Percentiles rank a stretch among this genome's conserved stretches.
Evolutionary conservation across 140 eudicot species (phyloP).

Genomic region (Oenanthe javanica): DNA sequence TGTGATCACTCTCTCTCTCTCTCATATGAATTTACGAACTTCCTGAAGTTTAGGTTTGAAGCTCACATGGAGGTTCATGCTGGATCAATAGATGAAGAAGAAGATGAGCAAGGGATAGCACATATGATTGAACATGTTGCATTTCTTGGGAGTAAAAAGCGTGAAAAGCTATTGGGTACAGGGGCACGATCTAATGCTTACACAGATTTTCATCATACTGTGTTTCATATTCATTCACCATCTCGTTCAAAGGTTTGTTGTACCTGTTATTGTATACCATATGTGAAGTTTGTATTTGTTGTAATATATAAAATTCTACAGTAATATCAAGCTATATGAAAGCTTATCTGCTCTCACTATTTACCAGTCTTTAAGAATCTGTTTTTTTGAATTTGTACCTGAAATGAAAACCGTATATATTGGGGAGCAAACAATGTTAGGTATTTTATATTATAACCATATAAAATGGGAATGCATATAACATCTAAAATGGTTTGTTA

Average conservation of each 20-base stretch:
- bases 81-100: conserved; percentile 97
- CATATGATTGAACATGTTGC: conserved; percentile 99
- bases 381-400: not conserved
- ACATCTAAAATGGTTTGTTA: not conserved
- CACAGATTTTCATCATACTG: conserved; percentile 98
- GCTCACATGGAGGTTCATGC: conserved; percentile 99
- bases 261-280: not conserved
- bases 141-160: conserved; percentile 98
- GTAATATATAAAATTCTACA: not conserved
- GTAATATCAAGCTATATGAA: not conserved
- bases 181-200: conserved; percentile 99
- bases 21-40: not conserved
- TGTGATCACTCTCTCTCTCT: not conserved
- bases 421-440: not conserved
- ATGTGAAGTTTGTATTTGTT: not conserved
- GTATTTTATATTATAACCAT: not conserved
- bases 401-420: not conserved
- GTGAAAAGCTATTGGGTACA: conserved; percentile 90
- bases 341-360: not conserved
- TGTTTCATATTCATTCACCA: conserved; percentile 96
- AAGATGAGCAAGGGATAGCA: conserved; percentile 99
- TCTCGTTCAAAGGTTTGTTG: conserved; percentile 66
- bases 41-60: conserved; percentile 58
- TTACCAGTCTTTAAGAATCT: not conserved
- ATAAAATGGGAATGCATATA: not conserved